phyloP scores from a whole-genome alignment of 805 yeast genomes.

The Suhomyces sp. region DNA sequence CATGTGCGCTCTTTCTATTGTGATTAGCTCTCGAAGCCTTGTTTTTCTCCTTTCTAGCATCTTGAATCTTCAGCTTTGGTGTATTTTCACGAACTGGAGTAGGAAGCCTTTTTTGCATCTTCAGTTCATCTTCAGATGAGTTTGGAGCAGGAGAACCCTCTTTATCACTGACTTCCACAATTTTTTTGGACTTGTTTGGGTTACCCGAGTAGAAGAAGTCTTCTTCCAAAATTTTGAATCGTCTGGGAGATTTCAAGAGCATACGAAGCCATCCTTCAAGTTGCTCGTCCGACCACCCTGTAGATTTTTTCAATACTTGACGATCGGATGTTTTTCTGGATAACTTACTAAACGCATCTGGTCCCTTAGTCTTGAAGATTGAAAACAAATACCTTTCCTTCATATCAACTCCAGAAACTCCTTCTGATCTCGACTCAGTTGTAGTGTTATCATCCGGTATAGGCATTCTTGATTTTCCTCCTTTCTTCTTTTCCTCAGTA shows the following conservation, averaged over 20 bases:
- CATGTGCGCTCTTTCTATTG: slow-evolving; percentile 62
- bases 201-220: slow-evolving; percentile 39
- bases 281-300: slow-evolving; percentile 84
- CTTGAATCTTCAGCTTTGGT: slow-evolving; percentile 22
- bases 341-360: slow-evolving; percentile 39
- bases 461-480: slow-evolving; percentile 21
- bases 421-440: slow-evolving; percentile 8
- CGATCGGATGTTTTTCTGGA: slow-evolving; percentile 54
- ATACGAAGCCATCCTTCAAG: slow-evolving; percentile 91
- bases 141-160: no score
- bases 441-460: slow-evolving; percentile 26
- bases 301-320: slow-evolving; percentile 47
- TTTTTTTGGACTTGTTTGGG: slow-evolving; percentile 12
- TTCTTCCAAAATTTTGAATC: slow-evolving; percentile 63
- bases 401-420: slow-evolving; percentile 32
- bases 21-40: slow-evolving; percentile 63
- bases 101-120: neutral
- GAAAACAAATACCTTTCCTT: slow-evolving; percentile 59
- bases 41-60: slow-evolving; percentile 50
- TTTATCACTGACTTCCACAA: neutral
- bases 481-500: slow-evolving; percentile 12
- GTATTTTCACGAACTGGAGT: neutral
- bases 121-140: slow-evolving; percentile 5
- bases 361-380: slow-evolving; percentile 48
- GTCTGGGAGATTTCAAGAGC: slow-evolving; percentile 62